Evolutionary conservation across 768 basidiomycete species (phyloP).

Genomic region (Naganishia friedmannii): DNA sequence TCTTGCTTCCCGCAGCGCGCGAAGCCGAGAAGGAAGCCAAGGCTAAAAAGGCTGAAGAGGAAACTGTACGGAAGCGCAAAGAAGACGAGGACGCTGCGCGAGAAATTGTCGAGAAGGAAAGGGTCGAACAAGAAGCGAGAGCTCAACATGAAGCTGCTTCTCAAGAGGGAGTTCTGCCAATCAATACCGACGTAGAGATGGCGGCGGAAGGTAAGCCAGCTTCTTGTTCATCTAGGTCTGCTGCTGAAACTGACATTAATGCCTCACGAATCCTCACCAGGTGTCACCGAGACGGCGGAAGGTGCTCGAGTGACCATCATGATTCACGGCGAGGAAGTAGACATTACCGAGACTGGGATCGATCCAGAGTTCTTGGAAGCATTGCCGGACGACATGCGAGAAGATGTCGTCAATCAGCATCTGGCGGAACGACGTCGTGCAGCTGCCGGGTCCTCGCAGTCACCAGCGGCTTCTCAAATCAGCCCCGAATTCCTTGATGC

Average conservation of each 20-base stretch:
- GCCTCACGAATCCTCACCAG: slow-evolving; percentile 8
- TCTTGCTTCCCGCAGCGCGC: slow-evolving; percentile 74
- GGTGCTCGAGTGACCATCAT: slow-evolving; percentile 70
- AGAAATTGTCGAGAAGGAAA: slow-evolving; percentile 28
- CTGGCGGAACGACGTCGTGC: slow-evolving; percentile 85
- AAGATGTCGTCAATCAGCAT: slow-evolving; percentile 96
- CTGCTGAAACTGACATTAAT: neutral
- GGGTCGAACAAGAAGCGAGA: slow-evolving; percentile 29
- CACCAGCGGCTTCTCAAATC: slow-evolving; percentile 63
- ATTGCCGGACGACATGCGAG: slow-evolving; percentile 95
- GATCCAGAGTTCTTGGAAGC: slow-evolving; percentile 98
- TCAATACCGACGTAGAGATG: slow-evolving; percentile 32
- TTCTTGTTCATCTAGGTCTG: neutral
- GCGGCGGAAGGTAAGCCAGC: slow-evolving; percentile 9
- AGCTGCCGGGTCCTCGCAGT: slow-evolving; percentile 58
- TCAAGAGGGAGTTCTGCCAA: neutral
- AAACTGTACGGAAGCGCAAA: slow-evolving; percentile 46
- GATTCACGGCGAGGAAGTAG: slow-evolving; percentile 87
- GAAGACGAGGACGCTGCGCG: slow-evolving; percentile 26
- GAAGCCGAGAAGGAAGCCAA: slow-evolving; percentile 42
- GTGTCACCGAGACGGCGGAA: slow-evolving; percentile 17
- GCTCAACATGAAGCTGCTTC: slow-evolving; percentile 16
- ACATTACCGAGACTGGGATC: slow-evolving; percentile 98
- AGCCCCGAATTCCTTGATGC: slow-evolving; percentile 94
- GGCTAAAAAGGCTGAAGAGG: slow-evolving; percentile 54